Evolutionary conservation across 495 filamentous ascomycete species (phyloP).

Genomic region (Annulohypoxylon maeteangense): DNA sequence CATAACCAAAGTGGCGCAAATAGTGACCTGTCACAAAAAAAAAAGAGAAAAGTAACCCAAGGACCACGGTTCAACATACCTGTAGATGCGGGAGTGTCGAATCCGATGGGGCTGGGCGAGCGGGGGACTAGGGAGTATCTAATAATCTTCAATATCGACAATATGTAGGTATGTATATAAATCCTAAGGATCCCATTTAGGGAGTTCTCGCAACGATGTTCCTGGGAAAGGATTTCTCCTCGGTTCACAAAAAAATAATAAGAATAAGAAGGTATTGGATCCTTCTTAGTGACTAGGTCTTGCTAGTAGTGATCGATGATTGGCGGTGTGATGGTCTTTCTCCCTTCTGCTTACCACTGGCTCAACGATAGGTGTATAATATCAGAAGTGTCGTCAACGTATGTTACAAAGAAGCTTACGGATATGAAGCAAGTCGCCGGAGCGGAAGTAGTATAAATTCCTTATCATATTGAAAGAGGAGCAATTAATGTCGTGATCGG

Average conservation of each 20-base stretch:
- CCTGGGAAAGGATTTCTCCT: slow-evolving; percentile 14
- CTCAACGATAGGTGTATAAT: slow-evolving; percentile 19
- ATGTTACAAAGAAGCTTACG: neutral
- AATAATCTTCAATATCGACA: slow-evolving; percentile 1
- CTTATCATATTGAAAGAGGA: neutral
- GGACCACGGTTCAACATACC: slow-evolving; percentile 8
- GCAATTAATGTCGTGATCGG: neutral
- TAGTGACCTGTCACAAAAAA: slow-evolving; percentile 19
- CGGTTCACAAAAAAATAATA: slow-evolving; percentile 4
- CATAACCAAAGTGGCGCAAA: slow-evolving; percentile 15
- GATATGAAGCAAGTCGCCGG: neutral
- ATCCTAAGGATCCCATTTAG: neutral
- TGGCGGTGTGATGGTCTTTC: slow-evolving; percentile 12
- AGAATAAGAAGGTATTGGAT: too few species aligned
- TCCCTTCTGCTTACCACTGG: neutral
- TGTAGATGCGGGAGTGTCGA: slow-evolving; percentile 21
- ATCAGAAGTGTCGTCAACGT: neutral
- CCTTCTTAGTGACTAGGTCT: neutral
- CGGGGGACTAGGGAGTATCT: slow-evolving; percentile 9
- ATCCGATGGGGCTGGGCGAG: slow-evolving; percentile 19
- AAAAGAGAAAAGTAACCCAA: neutral
- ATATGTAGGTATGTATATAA: slow-evolving; percentile 7
- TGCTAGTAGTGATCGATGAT: neutral
- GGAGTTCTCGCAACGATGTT: neutral
- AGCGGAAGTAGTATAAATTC: neutral